Evolutionary conservation across 2,329 filamentous ascomycete species (phyloP).

Genomic region (Aspergillus niger): DNA sequence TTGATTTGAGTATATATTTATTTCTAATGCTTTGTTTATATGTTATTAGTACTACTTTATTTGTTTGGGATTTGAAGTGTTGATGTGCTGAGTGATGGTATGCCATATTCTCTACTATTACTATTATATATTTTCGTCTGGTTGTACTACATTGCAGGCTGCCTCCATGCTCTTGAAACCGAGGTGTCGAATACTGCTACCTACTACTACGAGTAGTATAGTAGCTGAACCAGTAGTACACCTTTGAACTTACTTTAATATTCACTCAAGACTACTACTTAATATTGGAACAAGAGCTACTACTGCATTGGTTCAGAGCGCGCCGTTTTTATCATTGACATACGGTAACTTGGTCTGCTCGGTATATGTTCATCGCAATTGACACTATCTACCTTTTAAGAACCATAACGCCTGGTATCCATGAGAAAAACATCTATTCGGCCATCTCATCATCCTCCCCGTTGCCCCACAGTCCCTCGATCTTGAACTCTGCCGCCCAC

Average conservation of each 20-base stretch:
- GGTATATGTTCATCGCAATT: background rate
- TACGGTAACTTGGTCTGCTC: background rate
- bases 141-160: too few relatives aligned
- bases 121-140: background rate
- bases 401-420: constrained; percentile 19
- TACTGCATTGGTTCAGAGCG: too few relatives aligned
- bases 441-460: constrained; percentile 49
- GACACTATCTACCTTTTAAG: constrained; percentile 12
- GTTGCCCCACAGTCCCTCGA: constrained; percentile 89
- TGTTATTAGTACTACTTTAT: background rate
- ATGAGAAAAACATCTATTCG: constrained; percentile 32
- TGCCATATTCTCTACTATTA: too few relatives aligned
- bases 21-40: background rate
- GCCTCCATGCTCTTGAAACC: too few relatives aligned
- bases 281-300: too few relatives aligned
- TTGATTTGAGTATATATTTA: background rate
- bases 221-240: too few relatives aligned
- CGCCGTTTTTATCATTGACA: background rate
- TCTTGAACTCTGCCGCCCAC: constrained; percentile 92
- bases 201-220: too few relatives aligned
- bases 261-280: too few relatives aligned
- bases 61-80: too few relatives aligned
- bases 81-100: too few relatives aligned
- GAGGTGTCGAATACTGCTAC: too few relatives aligned
- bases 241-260: too few relatives aligned